phyloP scores from a whole-genome alignment of 441 rosid species.

The Syzygium malaccense region DNA sequence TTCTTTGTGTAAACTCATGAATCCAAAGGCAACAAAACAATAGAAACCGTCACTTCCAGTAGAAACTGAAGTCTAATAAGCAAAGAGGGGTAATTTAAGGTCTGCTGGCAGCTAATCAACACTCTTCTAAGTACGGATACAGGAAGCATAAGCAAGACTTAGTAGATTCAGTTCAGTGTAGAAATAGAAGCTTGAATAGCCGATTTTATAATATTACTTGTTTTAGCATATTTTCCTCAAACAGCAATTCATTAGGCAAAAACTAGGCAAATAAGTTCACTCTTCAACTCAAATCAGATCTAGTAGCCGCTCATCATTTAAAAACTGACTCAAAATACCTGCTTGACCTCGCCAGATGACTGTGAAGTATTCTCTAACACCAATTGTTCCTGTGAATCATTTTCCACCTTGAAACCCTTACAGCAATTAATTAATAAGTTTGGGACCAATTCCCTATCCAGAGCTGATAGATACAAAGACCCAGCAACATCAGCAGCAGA shows the following conservation, averaged over 20 bases:
- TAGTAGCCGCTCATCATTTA: not conserved
- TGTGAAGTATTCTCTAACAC: conserved; percentile 51
- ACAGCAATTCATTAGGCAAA: not conserved
- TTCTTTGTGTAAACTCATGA: not conserved
- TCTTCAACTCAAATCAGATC: not conserved
- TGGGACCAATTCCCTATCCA: conserved; percentile 60
- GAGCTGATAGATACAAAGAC: conserved; percentile 56
- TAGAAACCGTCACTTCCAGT: not conserved
- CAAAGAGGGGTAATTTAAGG: not conserved
- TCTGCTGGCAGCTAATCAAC: not conserved
- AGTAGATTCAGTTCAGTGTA: not conserved
- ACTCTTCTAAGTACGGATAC: not conserved
- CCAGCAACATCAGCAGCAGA: conserved; percentile 83
- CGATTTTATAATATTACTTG: not conserved
- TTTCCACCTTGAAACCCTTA: conserved; percentile 65
- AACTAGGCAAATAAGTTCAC: not conserved
- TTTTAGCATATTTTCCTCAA: not conserved
- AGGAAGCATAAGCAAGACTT: not conserved
- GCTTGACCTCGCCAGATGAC: conserved; percentile 50
- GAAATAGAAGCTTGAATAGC: not conserved
- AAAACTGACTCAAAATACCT: conserved; percentile 31
- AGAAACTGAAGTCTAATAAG: not conserved
- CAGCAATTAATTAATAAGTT: conserved; percentile 89
- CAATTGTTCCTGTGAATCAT: conserved; percentile 45
- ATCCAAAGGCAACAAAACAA: not conserved